Percentiles rank a stretch among this genome's conserved stretches.
These are phyloP conservation scores for Skeletonema costatum DNA, from an alignment of 108 stramenopile genomes.

Conservation along the genomic window DNA sequence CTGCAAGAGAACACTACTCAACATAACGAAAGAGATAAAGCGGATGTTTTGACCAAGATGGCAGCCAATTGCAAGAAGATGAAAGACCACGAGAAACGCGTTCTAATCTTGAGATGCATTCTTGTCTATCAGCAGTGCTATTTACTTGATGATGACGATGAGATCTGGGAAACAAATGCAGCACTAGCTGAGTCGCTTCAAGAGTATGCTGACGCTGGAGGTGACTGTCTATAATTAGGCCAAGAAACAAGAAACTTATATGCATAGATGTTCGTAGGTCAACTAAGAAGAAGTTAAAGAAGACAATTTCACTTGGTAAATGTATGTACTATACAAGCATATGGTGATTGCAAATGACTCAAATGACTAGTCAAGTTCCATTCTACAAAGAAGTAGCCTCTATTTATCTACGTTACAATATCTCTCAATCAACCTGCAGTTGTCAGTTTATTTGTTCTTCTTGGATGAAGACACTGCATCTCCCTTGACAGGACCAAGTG, in stretches of 20 bases:
- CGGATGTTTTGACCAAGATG: slow-evolving; percentile 44
- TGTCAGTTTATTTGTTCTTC: slow-evolving; percentile 50
- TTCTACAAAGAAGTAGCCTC: neutral
- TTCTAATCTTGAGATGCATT: slow-evolving; percentile 25
- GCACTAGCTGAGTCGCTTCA: slow-evolving; percentile 37
- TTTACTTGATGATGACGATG: slow-evolving; percentile 44
- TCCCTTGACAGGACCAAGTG: slow-evolving; percentile 76
- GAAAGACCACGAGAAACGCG: slow-evolving; percentile 46
- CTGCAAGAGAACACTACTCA: slow-evolving; percentile 26
- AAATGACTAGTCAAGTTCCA: neutral
- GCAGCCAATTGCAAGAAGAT: slow-evolving; percentile 31
- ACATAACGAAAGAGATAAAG: slow-evolving; percentile 39
- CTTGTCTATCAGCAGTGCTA: slow-evolving; percentile 41
- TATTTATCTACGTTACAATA: slow-evolving; percentile 1
- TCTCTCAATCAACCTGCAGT: neutral
- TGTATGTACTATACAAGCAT: no score
- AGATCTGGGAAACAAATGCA: slow-evolving; percentile 46
- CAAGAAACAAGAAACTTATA: neutral
- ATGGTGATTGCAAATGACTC: no score
- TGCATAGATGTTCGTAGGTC: neutral
- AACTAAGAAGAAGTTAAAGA: neutral
- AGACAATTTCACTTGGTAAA: neutral
- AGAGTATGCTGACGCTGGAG: slow-evolving; percentile 34
- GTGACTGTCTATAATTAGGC: slow-evolving; percentile 7
- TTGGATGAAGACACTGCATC: slow-evolving; percentile 33